A percentile compares a stretch with the other conserved stretches of the same genome.
phyloP scores from a whole-genome alignment of 2,329 filamentous ascomycete genomes.

The Sporothrix mexicana region DNA sequence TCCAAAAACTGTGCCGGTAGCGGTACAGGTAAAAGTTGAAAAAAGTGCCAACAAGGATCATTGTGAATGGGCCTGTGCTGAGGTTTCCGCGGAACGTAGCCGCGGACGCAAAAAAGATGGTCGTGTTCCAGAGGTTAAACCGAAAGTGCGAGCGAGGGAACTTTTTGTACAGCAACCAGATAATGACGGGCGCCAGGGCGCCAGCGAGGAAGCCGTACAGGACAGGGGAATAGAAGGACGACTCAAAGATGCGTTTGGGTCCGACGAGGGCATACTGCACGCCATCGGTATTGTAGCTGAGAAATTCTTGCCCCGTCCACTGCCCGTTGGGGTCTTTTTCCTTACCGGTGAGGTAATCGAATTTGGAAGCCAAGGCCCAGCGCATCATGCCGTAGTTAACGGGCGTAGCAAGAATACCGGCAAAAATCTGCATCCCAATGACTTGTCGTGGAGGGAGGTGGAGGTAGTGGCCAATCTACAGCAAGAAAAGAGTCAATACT shows the following conservation, averaged over 20 bases:
- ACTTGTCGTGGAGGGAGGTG: slow-evolving; percentile 38
- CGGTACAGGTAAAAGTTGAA: slow-evolving; percentile 38
- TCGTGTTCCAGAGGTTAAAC: slow-evolving; percentile 39
- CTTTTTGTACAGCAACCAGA: slow-evolving; percentile 38
- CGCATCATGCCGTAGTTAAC: slow-evolving; percentile 39
- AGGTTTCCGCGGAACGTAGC: slow-evolving; percentile 37
- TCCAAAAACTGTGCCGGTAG: slow-evolving; percentile 37
- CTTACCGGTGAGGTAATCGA: slow-evolving; percentile 35
- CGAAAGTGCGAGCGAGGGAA: slow-evolving; percentile 33
- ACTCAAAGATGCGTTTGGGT: slow-evolving; percentile 37
- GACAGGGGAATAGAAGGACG: slow-evolving; percentile 35
- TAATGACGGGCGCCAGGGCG: slow-evolving; percentile 31
- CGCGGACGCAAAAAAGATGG: slow-evolving; percentile 38
- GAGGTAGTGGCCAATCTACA: slow-evolving; percentile 34
- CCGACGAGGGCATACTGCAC: slow-evolving; percentile 38
- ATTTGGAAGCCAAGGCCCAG: slow-evolving; percentile 36
- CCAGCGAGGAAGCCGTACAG: slow-evolving; percentile 38
- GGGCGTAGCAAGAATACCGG: slow-evolving; percentile 37
- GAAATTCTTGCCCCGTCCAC: slow-evolving; percentile 38
- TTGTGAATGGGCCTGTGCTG: slow-evolving; percentile 37
- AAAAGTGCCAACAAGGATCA: slow-evolving; percentile 36
- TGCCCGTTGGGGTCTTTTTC: slow-evolving; percentile 36
- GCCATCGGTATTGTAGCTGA: slow-evolving; percentile 37
- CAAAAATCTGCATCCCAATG: slow-evolving; percentile 38
- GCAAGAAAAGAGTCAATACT: background rate